These are phyloP conservation scores for Cystofilobasidium bisporidii DNA, from an alignment of 768 basidiomycete genomes.

Conservation along the genomic window DNA sequence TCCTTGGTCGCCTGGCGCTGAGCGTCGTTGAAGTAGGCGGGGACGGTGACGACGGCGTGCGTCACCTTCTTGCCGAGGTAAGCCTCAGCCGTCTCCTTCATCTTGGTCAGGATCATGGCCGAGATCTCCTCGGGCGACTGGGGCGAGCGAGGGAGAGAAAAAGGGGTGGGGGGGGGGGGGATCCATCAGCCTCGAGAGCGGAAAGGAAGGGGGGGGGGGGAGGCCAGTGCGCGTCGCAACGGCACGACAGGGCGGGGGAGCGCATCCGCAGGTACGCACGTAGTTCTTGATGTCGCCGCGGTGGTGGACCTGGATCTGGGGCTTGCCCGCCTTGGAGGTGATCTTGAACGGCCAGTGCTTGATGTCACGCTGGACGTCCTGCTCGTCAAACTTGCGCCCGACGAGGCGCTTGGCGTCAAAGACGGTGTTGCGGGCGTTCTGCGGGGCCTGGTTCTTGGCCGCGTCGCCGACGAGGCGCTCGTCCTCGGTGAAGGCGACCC, in stretches of 20 bases:
- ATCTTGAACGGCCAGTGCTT: conserved; percentile 87
- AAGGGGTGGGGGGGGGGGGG: no score
- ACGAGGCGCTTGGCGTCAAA: conserved; percentile 30
- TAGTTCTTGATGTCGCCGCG: conserved; percentile 71
- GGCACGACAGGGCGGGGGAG: no score
- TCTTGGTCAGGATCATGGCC: conserved; percentile 90
- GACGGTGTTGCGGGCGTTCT: conserved; percentile 45
- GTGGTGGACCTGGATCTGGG: conserved; percentile 65
- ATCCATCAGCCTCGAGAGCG: no score
- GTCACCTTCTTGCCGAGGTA: conserved; percentile 94
- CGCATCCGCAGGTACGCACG: no score
- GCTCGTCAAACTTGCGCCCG: conserved; percentile 51
- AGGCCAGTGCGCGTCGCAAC: not conserved
- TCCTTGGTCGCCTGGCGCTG: conserved; percentile 99
- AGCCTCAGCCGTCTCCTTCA: conserved; percentile 99
- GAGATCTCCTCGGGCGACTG: conserved; percentile 88
- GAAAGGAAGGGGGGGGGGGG: not conserved
- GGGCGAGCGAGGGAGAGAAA: not conserved
- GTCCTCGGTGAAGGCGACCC: conserved; percentile 36
- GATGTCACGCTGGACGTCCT: conserved; percentile 67
- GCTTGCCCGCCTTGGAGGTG: conserved; percentile 68
- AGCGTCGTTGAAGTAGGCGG: conserved; percentile 98
- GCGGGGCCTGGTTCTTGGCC: conserved; percentile 90
- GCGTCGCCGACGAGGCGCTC: conserved; percentile 67
- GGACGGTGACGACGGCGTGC: conserved; percentile 95